Evolutionary conservation across 2,329 filamentous ascomycete genomes (phyloP).

Genomic region (Alternaria dauci): DNA sequence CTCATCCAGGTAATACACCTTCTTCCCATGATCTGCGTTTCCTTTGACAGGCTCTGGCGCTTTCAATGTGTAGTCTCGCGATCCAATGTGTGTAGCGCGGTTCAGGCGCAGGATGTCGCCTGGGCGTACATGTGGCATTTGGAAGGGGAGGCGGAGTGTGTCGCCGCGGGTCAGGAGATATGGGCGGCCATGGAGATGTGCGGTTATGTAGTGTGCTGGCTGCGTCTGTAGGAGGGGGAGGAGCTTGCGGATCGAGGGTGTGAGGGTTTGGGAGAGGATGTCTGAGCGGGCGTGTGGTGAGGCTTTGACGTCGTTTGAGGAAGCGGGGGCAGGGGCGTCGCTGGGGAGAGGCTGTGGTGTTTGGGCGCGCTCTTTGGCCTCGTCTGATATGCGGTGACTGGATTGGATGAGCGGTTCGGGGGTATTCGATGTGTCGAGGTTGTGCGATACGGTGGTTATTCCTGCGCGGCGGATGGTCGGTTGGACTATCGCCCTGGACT

Average conservation of each 20-base stretch:
- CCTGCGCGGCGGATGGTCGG: conserved; percentile 61
- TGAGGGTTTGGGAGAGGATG: conserved; percentile 52
- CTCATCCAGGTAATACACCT: conserved; percentile 75
- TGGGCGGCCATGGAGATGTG: conserved; percentile 79
- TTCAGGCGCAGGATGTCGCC: conserved; percentile 90
- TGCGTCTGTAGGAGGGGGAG: conserved; percentile 77
- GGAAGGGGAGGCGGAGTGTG: conserved; percentile 59
- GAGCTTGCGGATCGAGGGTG: conserved; percentile 66
- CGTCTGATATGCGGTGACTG: conserved; percentile 49
- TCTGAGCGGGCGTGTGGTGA: conserved; percentile 35
- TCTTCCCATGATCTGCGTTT: conserved; percentile 43
- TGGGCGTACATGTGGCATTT: conserved; percentile 62
- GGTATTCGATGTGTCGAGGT: conserved; percentile 49
- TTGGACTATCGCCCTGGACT: conserved; percentile 63
- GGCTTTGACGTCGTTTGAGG: conserved; percentile 26
- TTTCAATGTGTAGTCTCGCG: conserved; percentile 88
- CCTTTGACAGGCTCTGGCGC: conserved; percentile 48
- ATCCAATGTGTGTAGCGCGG: conserved; percentile 82
- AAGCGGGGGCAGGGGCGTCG: conserved; percentile 21
- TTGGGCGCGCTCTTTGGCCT: conserved; percentile 34
- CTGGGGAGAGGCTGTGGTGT: conserved; percentile 25
- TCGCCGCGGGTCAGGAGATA: conserved; percentile 75
- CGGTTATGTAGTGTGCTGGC: conserved; percentile 77
- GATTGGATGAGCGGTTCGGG: conserved; percentile 58
- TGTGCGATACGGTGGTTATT: conserved; percentile 54